A percentile compares a stretch with the other conserved stretches of the same genome.
phyloP scores from a whole-genome alignment of 257 asterid genomes.

The Osmanthus fragrans region DNA sequence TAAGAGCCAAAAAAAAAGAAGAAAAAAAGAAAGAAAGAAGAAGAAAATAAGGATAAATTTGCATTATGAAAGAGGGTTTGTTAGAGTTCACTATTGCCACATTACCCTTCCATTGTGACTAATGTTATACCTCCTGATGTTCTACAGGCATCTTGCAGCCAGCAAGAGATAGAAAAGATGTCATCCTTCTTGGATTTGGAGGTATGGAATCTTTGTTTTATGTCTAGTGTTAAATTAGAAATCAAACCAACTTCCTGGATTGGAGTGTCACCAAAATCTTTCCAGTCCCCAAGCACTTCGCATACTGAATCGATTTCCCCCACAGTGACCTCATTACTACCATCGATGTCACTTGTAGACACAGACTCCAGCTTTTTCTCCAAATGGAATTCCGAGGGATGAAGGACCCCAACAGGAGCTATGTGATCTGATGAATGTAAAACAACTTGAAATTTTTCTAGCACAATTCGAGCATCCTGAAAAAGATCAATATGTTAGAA shows the following conservation, averaged over 20 bases:
- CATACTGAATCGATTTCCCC: conserved; percentile 50
- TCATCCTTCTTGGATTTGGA: conserved; percentile 57
- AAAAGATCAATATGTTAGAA: conserved; percentile 34
- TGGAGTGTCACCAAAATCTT: conserved; percentile 37
- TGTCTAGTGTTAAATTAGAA: conserved; percentile 33
- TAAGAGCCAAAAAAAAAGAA: too few species aligned
- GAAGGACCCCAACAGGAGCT: conserved; percentile 95
- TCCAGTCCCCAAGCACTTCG: conserved; percentile 72
- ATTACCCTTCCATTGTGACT: conserved; percentile 8
- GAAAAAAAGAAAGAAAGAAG: too few species aligned
- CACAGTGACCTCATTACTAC: conserved; percentile 30
- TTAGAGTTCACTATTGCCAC: conserved; percentile 11
- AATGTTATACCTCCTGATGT: conserved; percentile 60
- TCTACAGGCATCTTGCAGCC: conserved; percentile 63
- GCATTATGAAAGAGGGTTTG: conserved; percentile 1
- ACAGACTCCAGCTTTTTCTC: conserved; percentile 52
- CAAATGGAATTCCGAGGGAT: conserved; percentile 83
- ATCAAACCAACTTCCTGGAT: conserved; percentile 27
- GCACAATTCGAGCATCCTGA: conserved; percentile 90
- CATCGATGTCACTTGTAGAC: conserved; percentile 38
- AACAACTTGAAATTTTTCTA: conserved; percentile 78
- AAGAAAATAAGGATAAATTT: conserved; percentile 1
- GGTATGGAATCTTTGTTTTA: conserved; percentile 41
- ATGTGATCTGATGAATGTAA: conserved; percentile 85
- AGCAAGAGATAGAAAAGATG: conserved; percentile 72